A percentile compares a stretch with the other conserved stretches of the same genome.
Evolutionary conservation across 2,329 filamentous ascomycete genomes (phyloP).

Genomic region (Simplicillium sp.): DNA sequence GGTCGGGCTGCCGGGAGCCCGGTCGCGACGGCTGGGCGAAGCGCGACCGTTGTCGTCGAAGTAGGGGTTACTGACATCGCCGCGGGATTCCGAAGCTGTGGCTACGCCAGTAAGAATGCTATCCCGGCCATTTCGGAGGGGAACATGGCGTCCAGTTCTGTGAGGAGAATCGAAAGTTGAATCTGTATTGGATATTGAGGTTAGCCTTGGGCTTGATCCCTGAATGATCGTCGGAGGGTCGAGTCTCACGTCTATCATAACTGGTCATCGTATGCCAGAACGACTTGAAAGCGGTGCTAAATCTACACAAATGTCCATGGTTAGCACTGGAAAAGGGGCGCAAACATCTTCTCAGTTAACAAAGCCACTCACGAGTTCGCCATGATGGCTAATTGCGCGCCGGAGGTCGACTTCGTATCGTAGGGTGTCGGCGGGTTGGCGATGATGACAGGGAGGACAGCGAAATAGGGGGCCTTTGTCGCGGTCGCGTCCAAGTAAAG

Average conservation of each 20-base stretch:
- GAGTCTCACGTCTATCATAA: slow-evolving; percentile 53
- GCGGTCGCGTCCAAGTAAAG: slow-evolving; percentile 5
- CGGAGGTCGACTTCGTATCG: too few relatives aligned
- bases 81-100: slow-evolving; percentile 80
- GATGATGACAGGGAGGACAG: not conserved
- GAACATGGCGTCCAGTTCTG: slow-evolving; percentile 81
- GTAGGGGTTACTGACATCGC: slow-evolving; percentile 73
- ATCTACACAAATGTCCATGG: slow-evolving; percentile 27
- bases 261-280: slow-evolving; percentile 92
- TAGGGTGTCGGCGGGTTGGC: not conserved
- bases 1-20: slow-evolving; percentile 44
- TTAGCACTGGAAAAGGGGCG: slow-evolving; percentile 10
- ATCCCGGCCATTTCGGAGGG: slow-evolving; percentile 73
- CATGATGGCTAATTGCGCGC: not conserved
- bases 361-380: slow-evolving; percentile 5
- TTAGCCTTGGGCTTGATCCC: slow-evolving; percentile 6
- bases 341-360: not conserved
- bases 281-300: slow-evolving; percentile 68
- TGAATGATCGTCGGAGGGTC: too few relatives aligned
- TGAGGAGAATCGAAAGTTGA: slow-evolving; percentile 90
- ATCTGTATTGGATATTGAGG: slow-evolving; percentile 44
- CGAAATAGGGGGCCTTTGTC: slow-evolving; percentile 3
- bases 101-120: slow-evolving; percentile 79
- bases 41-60: slow-evolving; percentile 57
- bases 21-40: slow-evolving; percentile 40